These are phyloP conservation scores for Hygrophoropsis aurantiaca DNA, from an alignment of 768 basidiomycete species.

Conservation along the genomic window DNA sequence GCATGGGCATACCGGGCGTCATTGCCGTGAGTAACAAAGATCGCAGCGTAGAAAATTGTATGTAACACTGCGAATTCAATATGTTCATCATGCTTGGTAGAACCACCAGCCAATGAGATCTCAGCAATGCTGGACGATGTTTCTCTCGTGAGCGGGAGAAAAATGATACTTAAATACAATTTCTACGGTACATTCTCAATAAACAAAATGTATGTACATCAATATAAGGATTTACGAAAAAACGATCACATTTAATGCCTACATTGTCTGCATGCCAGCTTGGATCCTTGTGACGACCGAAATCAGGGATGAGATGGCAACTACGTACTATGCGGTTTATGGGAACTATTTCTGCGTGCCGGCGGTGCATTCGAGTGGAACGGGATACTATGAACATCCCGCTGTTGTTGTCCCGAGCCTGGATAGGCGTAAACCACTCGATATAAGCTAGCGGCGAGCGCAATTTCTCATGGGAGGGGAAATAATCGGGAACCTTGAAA, in stretches of 20 bases:
- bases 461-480: slow-evolving; percentile 4
- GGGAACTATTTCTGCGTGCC: neutral
- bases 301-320: slow-evolving; percentile 6
- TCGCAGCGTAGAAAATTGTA: no score
- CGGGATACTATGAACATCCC: neutral
- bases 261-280: slow-evolving; percentile 1
- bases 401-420: neutral
- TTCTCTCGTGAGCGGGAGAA: no score
- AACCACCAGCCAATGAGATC: no score
- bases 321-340: neutral
- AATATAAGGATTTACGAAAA: slow-evolving; percentile 6
- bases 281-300: slow-evolving; percentile 15
- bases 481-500: slow-evolving; percentile 8
- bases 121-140: no score
- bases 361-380: neutral
- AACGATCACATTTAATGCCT: neutral
- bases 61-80: no score
- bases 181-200: no score
- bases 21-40: no score
- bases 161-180: no score
- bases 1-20: no score
- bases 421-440: slow-evolving; percentile 21
- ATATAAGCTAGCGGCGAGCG: slow-evolving; percentile 24
- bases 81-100: no score
- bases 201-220: neutral